Conservation (phyloP, 1,139 yeast species). For the Candida pseudoviswanathii region DNA sequence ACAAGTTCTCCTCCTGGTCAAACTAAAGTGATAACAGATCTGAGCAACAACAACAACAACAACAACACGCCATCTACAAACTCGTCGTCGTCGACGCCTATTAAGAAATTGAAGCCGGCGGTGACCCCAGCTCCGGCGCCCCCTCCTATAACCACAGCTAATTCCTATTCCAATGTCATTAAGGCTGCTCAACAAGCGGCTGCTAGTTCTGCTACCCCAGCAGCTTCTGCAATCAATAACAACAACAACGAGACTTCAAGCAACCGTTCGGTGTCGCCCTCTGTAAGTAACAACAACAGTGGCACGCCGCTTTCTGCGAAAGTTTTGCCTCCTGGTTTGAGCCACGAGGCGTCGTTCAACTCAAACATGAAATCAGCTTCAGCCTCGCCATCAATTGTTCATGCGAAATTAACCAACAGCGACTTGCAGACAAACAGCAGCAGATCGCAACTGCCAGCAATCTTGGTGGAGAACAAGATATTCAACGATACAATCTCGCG, state of each 20-base stretch:
- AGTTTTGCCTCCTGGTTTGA: slow-evolving; percentile 29
- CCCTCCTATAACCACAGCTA: slow-evolving; percentile 20
- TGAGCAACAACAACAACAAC: slow-evolving; percentile 1
- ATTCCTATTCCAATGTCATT: slow-evolving; percentile 25
- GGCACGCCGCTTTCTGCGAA: slow-evolving; percentile 16
- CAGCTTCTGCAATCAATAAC: slow-evolving; percentile 7
- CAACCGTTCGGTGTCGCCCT: slow-evolving; percentile 1
- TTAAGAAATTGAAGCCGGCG: slow-evolving; percentile 14
- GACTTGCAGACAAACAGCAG: slow-evolving; percentile 6
- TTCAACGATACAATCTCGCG: slow-evolving; percentile 36
- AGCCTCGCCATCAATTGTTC: slow-evolving; percentile 22
- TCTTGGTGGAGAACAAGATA: slow-evolving; percentile 20
- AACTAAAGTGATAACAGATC: slow-evolving; percentile 1
- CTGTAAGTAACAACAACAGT: slow-evolving; percentile 9
- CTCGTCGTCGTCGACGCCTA: slow-evolving; percentile 11
- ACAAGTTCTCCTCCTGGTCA: slow-evolving; percentile 4
- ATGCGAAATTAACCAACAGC: slow-evolving; percentile 9
- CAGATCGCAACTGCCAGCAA: slow-evolving; percentile 20
- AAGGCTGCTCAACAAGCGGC: slow-evolving; percentile 23
- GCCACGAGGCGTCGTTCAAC: slow-evolving; percentile 15
- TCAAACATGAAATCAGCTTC: slow-evolving; percentile 37
- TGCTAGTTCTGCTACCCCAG: slow-evolving; percentile 13
- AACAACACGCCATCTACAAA: slow-evolving; percentile 1
- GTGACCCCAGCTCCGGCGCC: slow-evolving; percentile 20
- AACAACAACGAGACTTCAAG: slow-evolving; percentile 3